These are phyloP conservation scores for Mycena filopes DNA, from an alignment of 768 basidiomycete genomes.

Conservation along the genomic window DNA sequence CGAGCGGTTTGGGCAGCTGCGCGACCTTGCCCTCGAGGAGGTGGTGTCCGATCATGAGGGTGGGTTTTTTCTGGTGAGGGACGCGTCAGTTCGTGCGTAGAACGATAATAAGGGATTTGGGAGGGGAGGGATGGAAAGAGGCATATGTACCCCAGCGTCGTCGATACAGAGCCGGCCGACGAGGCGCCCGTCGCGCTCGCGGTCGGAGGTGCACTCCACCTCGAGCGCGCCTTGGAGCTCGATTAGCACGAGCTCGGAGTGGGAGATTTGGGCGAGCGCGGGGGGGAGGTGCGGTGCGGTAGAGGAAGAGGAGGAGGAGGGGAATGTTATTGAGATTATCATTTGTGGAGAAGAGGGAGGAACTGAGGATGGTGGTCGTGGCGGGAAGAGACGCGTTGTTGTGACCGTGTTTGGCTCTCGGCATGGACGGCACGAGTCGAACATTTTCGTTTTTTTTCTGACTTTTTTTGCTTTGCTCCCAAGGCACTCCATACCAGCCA, in stretches of 20 bases:
- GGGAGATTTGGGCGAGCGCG: slow-evolving; percentile 75
- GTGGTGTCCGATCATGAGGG: slow-evolving; percentile 87
- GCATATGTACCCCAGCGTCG: slow-evolving; percentile 61
- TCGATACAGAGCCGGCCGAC: slow-evolving; percentile 83
- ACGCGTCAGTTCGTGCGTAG: neutral
- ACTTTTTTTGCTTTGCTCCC: too few relatives aligned
- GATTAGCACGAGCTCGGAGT: slow-evolving; percentile 83
- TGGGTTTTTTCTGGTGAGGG: slow-evolving; percentile 72
- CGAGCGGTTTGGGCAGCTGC: slow-evolving; percentile 81
- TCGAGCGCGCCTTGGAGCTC: slow-evolving; percentile 90
- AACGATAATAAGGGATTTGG: too few relatives aligned
- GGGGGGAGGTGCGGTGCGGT: slow-evolving; percentile 64
- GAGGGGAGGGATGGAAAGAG: neutral
- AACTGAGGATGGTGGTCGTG: too few relatives aligned
- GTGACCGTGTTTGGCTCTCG: too few relatives aligned
- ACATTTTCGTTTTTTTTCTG: too few relatives aligned
- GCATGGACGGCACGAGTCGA: too few relatives aligned
- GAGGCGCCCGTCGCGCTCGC: slow-evolving; percentile 72
- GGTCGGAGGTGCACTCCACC: slow-evolving; percentile 62
- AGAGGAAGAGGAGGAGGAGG: slow-evolving; percentile 15
- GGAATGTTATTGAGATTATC: too few relatives aligned
- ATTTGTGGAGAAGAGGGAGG: too few relatives aligned
- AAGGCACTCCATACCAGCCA: too few relatives aligned
- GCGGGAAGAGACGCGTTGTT: too few relatives aligned
- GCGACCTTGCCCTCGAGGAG: slow-evolving; percentile 89